phyloP scores from a whole-genome alignment of 1,284 basidiomycete genomes.

The Pascua guehoae region DNA sequence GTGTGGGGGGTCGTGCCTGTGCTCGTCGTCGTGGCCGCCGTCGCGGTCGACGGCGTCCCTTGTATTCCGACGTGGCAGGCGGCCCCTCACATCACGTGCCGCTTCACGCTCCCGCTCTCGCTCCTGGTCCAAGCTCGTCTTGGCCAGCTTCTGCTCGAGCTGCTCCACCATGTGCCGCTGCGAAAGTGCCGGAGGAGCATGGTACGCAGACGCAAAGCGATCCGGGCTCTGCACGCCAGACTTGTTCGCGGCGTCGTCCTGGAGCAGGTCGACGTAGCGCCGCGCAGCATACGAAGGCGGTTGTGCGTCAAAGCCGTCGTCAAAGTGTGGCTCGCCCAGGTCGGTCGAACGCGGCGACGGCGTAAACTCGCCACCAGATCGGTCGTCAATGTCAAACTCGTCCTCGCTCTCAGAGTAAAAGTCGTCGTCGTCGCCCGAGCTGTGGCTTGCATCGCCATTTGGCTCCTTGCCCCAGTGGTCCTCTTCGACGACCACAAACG shows the following conservation, averaged over 20 bases:
- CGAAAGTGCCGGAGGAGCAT: constrained; percentile 57
- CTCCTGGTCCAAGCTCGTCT: neutral
- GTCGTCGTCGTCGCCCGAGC: constrained; percentile 52
- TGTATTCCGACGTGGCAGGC: too few species aligned
- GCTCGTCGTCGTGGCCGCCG: too few species aligned
- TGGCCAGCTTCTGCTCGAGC: constrained; percentile 16
- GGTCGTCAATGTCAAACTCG: constrained; percentile 86
- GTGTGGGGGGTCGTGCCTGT: too few species aligned
- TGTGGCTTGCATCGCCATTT: constrained; percentile 7
- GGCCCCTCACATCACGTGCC: neutral
- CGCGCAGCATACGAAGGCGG: neutral
- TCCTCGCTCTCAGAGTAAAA: constrained; percentile 56
- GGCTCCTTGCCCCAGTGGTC: constrained; percentile 39
- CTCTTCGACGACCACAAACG: constrained; percentile 95
- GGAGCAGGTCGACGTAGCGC: neutral
- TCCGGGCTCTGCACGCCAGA: constrained; percentile 67
- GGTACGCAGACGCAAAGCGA: constrained; percentile 64
- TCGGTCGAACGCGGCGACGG: constrained; percentile 7
- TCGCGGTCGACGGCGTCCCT: too few species aligned
- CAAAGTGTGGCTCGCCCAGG: neutral
- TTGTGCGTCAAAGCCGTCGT: neutral
- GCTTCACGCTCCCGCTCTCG: too few species aligned
- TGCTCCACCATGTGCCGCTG: constrained; percentile 49
- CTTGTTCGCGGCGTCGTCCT: neutral
- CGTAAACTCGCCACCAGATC: constrained; percentile 40